These are phyloP conservation scores for Sporothrix inflata DNA, from an alignment of 2,329 filamentous ascomycete genomes.

Conservation along the genomic window DNA sequence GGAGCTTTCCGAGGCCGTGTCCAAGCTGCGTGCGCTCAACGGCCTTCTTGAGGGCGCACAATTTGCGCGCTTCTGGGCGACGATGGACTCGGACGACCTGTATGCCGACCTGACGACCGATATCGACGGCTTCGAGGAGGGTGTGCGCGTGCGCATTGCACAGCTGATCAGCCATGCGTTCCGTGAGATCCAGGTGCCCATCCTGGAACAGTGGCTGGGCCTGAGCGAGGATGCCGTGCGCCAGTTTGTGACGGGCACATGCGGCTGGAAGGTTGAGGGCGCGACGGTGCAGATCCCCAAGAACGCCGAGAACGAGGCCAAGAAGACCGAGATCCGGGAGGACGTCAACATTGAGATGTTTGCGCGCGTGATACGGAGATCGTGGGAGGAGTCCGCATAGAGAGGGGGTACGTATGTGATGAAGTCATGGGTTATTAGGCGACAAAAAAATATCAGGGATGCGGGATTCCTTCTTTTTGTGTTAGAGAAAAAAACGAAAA, in stretches of 20 bases:
- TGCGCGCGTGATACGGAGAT: conserved; percentile 75
- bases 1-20: conserved; percentile 85
- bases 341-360: conserved; percentile 92
- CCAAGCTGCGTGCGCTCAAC: conserved; percentile 83
- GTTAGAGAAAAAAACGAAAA: conserved; percentile 16
- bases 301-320: conserved; percentile 97
- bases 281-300: conserved; percentile 72
- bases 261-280: conserved; percentile 79
- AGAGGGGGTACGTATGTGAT: background rate
- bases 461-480: conserved; percentile 19
- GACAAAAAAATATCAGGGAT: conserved; percentile 22
- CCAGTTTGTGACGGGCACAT: conserved; percentile 83
- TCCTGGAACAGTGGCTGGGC: conserved; percentile 77
- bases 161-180: conserved; percentile 81
- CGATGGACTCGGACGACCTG: conserved; percentile 88
- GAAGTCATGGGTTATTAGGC: conserved; percentile 20
- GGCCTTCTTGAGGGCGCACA: conserved; percentile 86
- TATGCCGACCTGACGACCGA: conserved; percentile 96
- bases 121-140: conserved; percentile 91
- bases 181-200: conserved; percentile 68
- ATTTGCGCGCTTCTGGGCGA: conserved; percentile 91
- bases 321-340: conserved; percentile 93
- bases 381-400: conserved; percentile 79
- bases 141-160: conserved; percentile 87
- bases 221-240: conserved; percentile 66